Base-by-base conservation (phyloP, 1,284 basidiomycete species). In the Ceratobasidium sp. region DNA sequence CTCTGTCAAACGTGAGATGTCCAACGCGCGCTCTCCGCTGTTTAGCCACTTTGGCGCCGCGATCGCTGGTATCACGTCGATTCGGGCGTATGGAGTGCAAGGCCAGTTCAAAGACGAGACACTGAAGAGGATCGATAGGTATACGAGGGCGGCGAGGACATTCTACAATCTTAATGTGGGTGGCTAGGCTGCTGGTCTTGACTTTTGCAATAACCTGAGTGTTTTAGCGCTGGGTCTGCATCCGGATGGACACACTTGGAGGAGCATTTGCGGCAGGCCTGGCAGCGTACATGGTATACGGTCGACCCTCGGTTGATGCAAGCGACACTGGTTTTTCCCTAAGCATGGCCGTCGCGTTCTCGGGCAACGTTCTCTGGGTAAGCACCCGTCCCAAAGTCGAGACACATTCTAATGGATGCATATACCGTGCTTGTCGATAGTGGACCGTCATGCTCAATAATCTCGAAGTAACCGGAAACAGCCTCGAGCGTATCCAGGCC, bases 1-100 rank as follows among this genome's bases (percentile, higher is more conserved):
- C 38, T 86, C 87, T 14, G 88, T 92, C 54, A 92, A 92, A 77
- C 84, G 88, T n/a, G 87, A 90, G 77, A 87, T 87, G 87, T 86
- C 85, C 40, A 90, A 89, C 78, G 85, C 87, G 7, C 85, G 84
- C 74, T 83, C 87, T 4, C 90, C 90, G 0, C 85, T 92, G 7
- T 83, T 90, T 72, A 87, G 86, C 56, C 88, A 90, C 77, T 90
- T 93, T 76, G 87, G 88, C 16, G 86, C 88, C 28, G 86, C 88
- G 0, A 84, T 92, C 3, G 79, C 84, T 16, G 91, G 92, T 33
- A 81, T 93, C n/a, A 58, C 51, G 0, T 69, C 73, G 1, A 74
- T 74, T 21, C 70, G 73, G 4, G 73, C 73, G 2, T 74, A 74
- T 49, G 74, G 64, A 14, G 73, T 58, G 2, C 51, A 74, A 33